Percentiles rank a stretch among this genome's conserved stretches.
These are phyloP conservation scores for Aspergillus sp. DNA, from an alignment of 2,329 filamentous ascomycete species.

Conservation along the genomic window DNA sequence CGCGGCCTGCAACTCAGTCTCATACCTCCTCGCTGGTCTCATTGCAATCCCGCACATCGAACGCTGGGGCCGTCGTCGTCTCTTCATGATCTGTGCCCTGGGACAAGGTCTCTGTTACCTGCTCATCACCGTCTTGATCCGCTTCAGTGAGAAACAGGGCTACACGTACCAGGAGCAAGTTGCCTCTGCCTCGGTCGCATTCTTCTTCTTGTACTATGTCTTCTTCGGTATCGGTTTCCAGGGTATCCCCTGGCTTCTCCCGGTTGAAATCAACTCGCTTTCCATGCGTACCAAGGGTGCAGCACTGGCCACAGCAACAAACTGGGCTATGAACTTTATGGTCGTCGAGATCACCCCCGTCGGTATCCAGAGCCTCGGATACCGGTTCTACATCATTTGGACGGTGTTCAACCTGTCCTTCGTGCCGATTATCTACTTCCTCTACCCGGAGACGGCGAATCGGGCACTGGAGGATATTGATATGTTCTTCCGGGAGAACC, in stretches of 20 bases:
- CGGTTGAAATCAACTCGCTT: conserved; percentile 29
- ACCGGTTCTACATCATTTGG: conserved; percentile 26
- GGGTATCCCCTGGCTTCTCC: conserved; percentile 34
- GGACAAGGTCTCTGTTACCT: conserved; percentile 47
- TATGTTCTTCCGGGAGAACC: conserved; percentile 21
- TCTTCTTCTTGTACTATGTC: conserved; percentile 38
- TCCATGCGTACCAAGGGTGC: conserved; percentile 29
- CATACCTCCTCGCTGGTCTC: conserved; percentile 41
- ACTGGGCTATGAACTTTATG: conserved; percentile 29
- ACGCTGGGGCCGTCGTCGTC: conserved; percentile 41
- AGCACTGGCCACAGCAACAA: conserved; percentile 23
- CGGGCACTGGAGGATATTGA: conserved; percentile 28
- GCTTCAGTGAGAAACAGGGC: conserved; percentile 12
- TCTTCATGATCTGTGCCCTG: conserved; percentile 45
- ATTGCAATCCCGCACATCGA: conserved; percentile 42
- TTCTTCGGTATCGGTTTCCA: conserved; percentile 35
- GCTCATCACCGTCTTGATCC: conserved; percentile 40
- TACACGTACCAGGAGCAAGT: conserved; percentile 35
- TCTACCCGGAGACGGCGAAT: conserved; percentile 27
- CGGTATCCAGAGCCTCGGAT: conserved; percentile 25
- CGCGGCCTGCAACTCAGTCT: conserved; percentile 41
- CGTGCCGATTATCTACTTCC: conserved; percentile 23
- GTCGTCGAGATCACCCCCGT: conserved; percentile 27
- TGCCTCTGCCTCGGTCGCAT: conserved; percentile 44
- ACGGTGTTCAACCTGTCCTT: conserved; percentile 20